phyloP scores from a whole-genome alignment of 169 alveolate species.

The Plasmodium berghei region DNA sequence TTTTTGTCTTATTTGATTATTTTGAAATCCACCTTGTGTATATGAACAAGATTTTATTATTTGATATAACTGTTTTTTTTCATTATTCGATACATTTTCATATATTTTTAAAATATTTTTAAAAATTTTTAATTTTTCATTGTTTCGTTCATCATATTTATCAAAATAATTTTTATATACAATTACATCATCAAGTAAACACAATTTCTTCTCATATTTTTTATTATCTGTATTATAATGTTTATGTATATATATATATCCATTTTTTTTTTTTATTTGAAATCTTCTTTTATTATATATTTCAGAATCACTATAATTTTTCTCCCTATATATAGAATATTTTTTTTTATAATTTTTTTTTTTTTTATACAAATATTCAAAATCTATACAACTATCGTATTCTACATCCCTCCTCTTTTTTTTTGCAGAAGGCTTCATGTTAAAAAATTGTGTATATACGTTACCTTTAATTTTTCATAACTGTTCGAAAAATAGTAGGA shows the following conservation, averaged over 20 bases:
- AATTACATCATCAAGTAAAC: conserved; percentile 28
- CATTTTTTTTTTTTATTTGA: conserved; percentile 36
- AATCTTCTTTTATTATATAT: conserved; percentile 32
- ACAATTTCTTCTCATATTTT: conserved; percentile 25
- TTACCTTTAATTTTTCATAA: background rate
- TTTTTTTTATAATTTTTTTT: conserved; percentile 55
- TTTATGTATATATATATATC: conserved; percentile 33
- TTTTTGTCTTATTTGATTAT: conserved; percentile 51
- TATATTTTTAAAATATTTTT: conserved; percentile 69
- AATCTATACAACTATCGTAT: conserved; percentile 69
- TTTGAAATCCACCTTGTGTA: conserved; percentile 74
- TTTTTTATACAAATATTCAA: conserved; percentile 68
- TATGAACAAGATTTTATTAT: conserved; percentile 66
- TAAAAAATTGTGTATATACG: background rate
- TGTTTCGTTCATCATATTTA: conserved; percentile 27
- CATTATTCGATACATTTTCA: conserved; percentile 62
- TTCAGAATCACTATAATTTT: conserved; percentile 65
- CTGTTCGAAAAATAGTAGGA: background rate
- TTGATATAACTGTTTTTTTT: conserved; percentile 50
- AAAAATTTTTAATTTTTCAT: conserved; percentile 36
- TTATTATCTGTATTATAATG: conserved; percentile 11
- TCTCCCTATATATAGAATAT: conserved; percentile 47
- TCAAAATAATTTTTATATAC: conserved; percentile 66
- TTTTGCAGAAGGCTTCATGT: conserved; percentile 60
- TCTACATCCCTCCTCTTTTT: conserved; percentile 65